Percentiles rank a stretch among this genome's conserved stretches.
phyloP scores from a whole-genome alignment of 1,284 basidiomycete species.

The Sanghuangporus baumii region DNA sequence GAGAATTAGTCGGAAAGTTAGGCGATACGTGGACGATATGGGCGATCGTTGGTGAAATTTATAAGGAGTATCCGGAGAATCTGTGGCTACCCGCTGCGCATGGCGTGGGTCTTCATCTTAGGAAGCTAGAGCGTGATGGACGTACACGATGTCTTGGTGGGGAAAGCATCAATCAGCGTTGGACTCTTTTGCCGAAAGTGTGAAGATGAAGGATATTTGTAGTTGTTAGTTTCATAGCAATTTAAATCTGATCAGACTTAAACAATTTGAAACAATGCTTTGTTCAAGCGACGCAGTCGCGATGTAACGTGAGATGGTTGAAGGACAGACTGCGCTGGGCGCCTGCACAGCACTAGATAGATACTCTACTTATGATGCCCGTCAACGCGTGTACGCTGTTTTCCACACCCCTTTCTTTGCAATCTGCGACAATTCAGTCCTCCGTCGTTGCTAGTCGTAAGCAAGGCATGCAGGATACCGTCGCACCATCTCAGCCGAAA shows the following conservation, averaged over 20 bases:
- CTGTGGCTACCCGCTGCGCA: constrained; percentile 72
- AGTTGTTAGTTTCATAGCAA: background rate
- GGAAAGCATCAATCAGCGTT: constrained; percentile 17
- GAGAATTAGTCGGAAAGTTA: background rate
- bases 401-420: too few relatives aligned
- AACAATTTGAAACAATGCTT: background rate
- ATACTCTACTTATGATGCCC: background rate
- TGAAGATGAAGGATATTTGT: background rate
- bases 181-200: constrained; percentile 1
- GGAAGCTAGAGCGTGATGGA: constrained; percentile 68
- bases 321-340: background rate
- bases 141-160: constrained; percentile 34
- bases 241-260: background rate
- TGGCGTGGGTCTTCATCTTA: constrained; percentile 67
- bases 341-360: background rate
- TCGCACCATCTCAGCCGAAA: too few relatives aligned
- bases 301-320: background rate
- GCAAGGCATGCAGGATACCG: too few relatives aligned
- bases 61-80: constrained; percentile 63
- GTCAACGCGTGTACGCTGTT: background rate
- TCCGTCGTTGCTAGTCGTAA: too few relatives aligned
- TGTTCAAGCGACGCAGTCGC: background rate
- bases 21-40: constrained; percentile 50
- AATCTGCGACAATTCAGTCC: too few relatives aligned
- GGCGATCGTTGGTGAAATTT: constrained; percentile 60